Conservation (phyloP, 495 filamentous ascomycete species). For the Tuber umbilicatum region DNA sequence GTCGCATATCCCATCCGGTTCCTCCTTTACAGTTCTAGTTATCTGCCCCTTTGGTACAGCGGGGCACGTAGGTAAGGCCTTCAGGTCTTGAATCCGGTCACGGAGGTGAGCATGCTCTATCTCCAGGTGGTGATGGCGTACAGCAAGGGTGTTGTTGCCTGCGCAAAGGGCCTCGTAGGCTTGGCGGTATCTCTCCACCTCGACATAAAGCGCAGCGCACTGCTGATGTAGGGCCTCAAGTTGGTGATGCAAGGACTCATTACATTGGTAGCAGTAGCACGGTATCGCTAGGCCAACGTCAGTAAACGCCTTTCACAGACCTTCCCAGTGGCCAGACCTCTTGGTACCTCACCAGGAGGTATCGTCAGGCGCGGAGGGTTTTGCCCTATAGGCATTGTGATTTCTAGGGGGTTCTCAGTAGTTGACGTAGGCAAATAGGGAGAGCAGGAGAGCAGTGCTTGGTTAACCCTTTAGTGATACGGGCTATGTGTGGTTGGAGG, state of each 20-base stretch:
- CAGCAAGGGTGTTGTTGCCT: background rate
- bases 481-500: too few relatives aligned
- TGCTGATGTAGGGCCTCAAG: background rate
- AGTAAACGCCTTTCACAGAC: background rate
- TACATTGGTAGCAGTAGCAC: background rate
- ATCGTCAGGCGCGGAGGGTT: background rate
- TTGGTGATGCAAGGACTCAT: background rate
- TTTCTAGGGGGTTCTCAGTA: too few relatives aligned
- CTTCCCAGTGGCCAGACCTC: background rate
- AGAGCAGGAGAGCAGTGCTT: too few relatives aligned
- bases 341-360: background rate
- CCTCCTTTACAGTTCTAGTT: background rate
- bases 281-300: background rate
- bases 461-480: too few relatives aligned
- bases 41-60: background rate
- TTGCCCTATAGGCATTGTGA: too few relatives aligned
- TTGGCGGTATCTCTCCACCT: background rate
- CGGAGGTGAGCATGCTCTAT: background rate
- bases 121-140: background rate
- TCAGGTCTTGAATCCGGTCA: background rate
- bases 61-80: background rate
- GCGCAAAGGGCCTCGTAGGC: background rate
- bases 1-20: background rate
- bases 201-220: background rate
- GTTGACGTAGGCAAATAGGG: too few relatives aligned